Base-by-base conservation (phyloP, 352 stramenopile species). In the Paralagenidium karlingii region DNA sequence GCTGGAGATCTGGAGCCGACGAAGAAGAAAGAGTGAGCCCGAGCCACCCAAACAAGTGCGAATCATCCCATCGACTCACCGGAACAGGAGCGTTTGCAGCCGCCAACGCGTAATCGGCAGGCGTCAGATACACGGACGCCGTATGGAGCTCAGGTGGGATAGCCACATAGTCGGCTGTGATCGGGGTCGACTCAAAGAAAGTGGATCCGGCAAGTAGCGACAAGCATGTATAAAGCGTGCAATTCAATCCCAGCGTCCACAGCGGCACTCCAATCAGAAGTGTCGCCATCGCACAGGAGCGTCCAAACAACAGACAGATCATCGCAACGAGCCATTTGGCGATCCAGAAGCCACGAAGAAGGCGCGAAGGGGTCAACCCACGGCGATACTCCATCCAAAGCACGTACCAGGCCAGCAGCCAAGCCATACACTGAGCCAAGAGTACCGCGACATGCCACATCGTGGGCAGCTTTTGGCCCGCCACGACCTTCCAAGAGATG, bases 331-430 rank as follows among this genome's bases (percentile, higher is more conserved):
- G 43, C 66, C 71, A 86, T 40, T 68, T 74, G 30, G 62, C 22
- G 6, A 76, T 25, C 71, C 71, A 86, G 28, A 81, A 79, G 24
- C 58, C 28, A n/a, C 68, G 67, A 31, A 86, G 44, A 20, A 70
- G 59, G 27, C 51, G 26, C 3, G 68, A 83, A 10, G 68, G 71
- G 24, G 67, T 69, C 30, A 65, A 45, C 12, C 67, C 66, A 9
- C 71, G 68, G 2, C 71, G 63, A 50, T 83, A 79, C 33, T 82
- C 71, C 68, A 86, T 86, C 71, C 71, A 86, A 16, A 86, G 56
- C 25, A 83, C 15, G 21, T 47, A 6, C 31, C 41, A 34, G 11
- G 28, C n/a, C n/a, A n/a, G n/a, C n/a, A n/a, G n/a, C n/a, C n/a
- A n/a, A n/a, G n/a, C n/a, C n/a, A n/a, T n/a, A n/a, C 9, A 53